Evolutionary conservation across 371 early-diverging fungal genomes (phyloP).

Genomic region (Coemansia sp.): DNA sequence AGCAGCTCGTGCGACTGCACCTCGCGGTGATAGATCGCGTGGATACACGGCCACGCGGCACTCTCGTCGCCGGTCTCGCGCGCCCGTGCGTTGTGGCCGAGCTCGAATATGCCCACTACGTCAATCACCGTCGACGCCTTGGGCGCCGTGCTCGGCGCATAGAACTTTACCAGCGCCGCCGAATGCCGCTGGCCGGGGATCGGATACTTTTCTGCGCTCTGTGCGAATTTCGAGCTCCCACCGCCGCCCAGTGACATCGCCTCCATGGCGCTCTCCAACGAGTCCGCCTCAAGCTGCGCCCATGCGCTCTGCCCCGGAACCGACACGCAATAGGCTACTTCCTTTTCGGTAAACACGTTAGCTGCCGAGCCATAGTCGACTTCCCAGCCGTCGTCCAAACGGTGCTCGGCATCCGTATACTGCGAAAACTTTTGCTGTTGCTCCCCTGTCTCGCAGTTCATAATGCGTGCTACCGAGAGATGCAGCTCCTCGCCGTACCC

Average conservation of each 20-base stretch:
- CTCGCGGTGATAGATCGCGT: slow-evolving; percentile 30
- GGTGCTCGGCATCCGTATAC: slow-evolving; percentile 44
- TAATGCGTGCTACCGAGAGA: slow-evolving; percentile 36
- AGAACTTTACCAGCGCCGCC: slow-evolving; percentile 50
- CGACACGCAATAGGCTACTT: slow-evolving; percentile 49
- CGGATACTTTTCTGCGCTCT: slow-evolving; percentile 23
- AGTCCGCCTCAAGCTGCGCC: slow-evolving; percentile 20
- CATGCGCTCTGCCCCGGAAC: slow-evolving; percentile 45
- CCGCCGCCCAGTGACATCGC: slow-evolving; percentile 12
- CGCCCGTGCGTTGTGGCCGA: slow-evolving; percentile 31
- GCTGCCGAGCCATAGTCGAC: slow-evolving; percentile 26
- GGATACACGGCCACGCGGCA: slow-evolving; percentile 39
- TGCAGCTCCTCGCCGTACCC: slow-evolving; percentile 54
- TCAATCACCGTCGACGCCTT: slow-evolving; percentile 33
- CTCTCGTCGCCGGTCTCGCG: slow-evolving; percentile 17
- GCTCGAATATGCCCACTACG: slow-evolving; percentile 47
- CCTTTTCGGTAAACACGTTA: slow-evolving; percentile 46
- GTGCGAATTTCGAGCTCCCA: background rate
- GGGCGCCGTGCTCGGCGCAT: slow-evolving; percentile 35
- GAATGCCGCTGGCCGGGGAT: slow-evolving; percentile 23
- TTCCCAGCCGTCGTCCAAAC: slow-evolving; percentile 39
- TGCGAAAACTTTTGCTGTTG: slow-evolving; percentile 35
- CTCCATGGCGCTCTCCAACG: slow-evolving; percentile 21
- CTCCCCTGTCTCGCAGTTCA: slow-evolving; percentile 29
- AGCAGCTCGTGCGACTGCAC: slow-evolving; percentile 13